These are phyloP conservation scores for Microcyclosporella mali DNA, from an alignment of 2,329 filamentous ascomycete species.

Conservation along the genomic window DNA sequence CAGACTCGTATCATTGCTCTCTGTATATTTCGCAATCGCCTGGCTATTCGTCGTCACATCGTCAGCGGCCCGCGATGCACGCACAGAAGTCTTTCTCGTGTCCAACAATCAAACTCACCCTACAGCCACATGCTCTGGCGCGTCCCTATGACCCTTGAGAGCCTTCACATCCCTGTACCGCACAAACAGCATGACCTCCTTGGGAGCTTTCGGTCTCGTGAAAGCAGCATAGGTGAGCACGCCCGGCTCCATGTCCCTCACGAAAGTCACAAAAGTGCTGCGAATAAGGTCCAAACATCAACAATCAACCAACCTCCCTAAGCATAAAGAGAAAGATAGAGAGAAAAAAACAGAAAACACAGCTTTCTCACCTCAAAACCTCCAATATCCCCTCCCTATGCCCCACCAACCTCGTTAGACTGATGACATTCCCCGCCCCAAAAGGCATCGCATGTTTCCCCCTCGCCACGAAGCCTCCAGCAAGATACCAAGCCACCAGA, in stretches of 20 bases:
- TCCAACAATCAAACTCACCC: constrained; percentile 13
- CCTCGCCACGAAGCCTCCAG: constrained; percentile 20
- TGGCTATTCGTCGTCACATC: constrained; percentile 10
- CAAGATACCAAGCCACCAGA: constrained; percentile 22
- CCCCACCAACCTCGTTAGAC: constrained; percentile 16
- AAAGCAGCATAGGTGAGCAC: constrained; percentile 25
- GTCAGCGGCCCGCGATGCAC: not conserved
- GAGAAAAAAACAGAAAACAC: too few species aligned
- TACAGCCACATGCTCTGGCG: constrained; percentile 21
- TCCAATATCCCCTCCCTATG: constrained; percentile 6
- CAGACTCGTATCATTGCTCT: constrained; percentile 19
- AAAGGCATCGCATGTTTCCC: constrained; percentile 4
- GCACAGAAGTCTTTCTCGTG: not conserved
- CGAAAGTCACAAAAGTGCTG: constrained; percentile 9
- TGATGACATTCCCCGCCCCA: constrained; percentile 12
- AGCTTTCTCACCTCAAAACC: constrained; percentile 6
- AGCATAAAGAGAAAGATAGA: too few species aligned
- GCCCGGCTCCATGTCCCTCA: constrained; percentile 16
- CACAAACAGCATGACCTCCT: constrained; percentile 23
- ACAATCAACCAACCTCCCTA: too few species aligned
- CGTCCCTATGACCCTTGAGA: constrained; percentile 14
- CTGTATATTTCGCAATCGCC: constrained; percentile 13
- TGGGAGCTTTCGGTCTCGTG: constrained; percentile 21
- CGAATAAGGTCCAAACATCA: too few species aligned
- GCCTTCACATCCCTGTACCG: constrained; percentile 18